phyloP scores from a whole-genome alignment of 192 early-diverging fungal genomes.

The Oehlia diaphana region DNA sequence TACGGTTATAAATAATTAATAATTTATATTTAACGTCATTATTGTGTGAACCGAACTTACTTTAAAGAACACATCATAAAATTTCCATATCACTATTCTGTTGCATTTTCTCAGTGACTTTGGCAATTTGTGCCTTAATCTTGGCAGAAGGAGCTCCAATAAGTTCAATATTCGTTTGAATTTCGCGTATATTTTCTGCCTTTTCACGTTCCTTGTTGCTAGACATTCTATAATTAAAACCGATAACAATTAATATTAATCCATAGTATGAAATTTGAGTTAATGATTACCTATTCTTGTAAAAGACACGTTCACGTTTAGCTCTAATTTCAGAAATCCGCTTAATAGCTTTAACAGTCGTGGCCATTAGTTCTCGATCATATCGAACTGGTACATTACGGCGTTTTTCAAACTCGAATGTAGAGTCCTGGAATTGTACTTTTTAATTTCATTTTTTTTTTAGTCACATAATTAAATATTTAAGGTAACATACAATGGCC shows the following conservation, averaged over 20 bases:
- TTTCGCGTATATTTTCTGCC: slow-evolving; percentile 68
- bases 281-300: slow-evolving; percentile 66
- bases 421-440: slow-evolving; percentile 65
- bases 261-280: background rate
- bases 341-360: slow-evolving; percentile 99
- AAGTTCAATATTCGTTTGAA: slow-evolving; percentile 89
- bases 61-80: slow-evolving; percentile 40
- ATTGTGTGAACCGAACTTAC: background rate
- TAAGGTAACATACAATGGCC: slow-evolving; percentile 76
- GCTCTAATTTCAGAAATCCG: slow-evolving; percentile 92
- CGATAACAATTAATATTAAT: background rate
- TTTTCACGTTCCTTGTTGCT: slow-evolving; percentile 85
- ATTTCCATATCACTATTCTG: slow-evolving; percentile 69
- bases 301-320: slow-evolving; percentile 91
- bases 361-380: slow-evolving; percentile 94
- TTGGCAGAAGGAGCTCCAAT: slow-evolving; percentile 61
- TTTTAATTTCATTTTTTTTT: background rate
- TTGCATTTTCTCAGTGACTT: slow-evolving; percentile 50
- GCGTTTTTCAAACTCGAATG: slow-evolving; percentile 98
- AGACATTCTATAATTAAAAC: slow-evolving; percentile 50
- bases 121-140: slow-evolving; percentile 65
- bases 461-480: background rate
- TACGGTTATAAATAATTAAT: too few species aligned
- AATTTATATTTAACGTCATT: too few species aligned
- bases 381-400: slow-evolving; percentile 97